Evolutionary conservation across 225 moss, liverwort and hornwort genomes (phyloP), one percentile per base, ranked within the genome.

Genomic region (Physcomitrium patens): DNA sequence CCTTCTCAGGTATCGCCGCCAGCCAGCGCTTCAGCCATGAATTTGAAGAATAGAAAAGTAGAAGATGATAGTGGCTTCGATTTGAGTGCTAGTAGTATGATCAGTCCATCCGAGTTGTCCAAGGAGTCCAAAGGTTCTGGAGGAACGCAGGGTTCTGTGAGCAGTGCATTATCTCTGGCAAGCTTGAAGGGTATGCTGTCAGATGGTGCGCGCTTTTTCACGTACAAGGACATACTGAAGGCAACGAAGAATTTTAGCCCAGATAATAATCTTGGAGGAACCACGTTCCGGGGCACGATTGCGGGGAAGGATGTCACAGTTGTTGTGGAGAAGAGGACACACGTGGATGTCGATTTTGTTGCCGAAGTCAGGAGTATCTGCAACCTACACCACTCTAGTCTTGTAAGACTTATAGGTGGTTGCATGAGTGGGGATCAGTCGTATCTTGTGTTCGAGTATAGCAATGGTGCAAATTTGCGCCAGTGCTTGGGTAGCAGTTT

Each of bases 241-340:
- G 96, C 94, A 20, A 97, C 96, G 0, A 91, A 97, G 7, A 68
- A 87, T 76, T 97, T 97, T 65, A 92, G 86, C 62, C 7, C 79
- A 1, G 65, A 63, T 2, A 83, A 77, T 52, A 91, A 86, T 61
- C 78, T 97, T 26, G 92, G 94, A 10, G 79, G 73, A 41, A 81
- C 80, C 45, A 86, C 91, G 8, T 97, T 87, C 37, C 92, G 89
- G 73, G 96, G 94, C 20, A 82, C 76, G 0, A 72, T 94, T 9
- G 75, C 78, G 44, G 80, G 80, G 17, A 78, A 78, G 74, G 83
- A 69, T 27, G 90, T 97, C 18, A 87, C 86, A 15, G 84, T 97
- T 0, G 80, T 88, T 3, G 71, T 83, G 67, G 88, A 88, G 81
- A 94, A 91, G 79, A 90, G 92, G 67, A 65, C 74, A 49, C 83